Conservation (phyloP, 441 rosid genomes). For the Jatropha podagrica region DNA sequence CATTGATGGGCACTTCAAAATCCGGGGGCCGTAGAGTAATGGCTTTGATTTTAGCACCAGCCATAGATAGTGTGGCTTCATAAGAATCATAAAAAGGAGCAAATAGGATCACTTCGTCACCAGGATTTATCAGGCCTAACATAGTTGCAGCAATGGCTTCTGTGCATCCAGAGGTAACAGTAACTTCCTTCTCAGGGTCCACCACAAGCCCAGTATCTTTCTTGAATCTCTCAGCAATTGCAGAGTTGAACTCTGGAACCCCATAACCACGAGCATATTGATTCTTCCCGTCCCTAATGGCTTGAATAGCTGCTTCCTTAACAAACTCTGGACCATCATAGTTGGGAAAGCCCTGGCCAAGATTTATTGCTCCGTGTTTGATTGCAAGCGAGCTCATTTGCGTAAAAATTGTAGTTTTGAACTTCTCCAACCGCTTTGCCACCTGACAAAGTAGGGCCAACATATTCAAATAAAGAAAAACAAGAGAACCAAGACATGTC, state of each 20-base stretch:
- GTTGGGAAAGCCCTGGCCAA: constrained; percentile 97
- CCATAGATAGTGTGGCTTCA: constrained; percentile 92
- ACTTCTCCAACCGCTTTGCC: constrained; percentile 83
- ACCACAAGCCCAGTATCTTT: constrained; percentile 69
- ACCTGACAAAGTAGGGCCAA: constrained; percentile 40
- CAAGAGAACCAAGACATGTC: background rate
- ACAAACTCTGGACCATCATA: constrained; percentile 98
- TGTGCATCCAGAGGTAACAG: constrained; percentile 91
- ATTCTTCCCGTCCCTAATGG: constrained; percentile 82
- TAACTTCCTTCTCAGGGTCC: constrained; percentile 85
- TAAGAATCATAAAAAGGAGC: constrained; percentile 96
- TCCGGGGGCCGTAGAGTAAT: constrained; percentile 81
- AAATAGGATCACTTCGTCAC: constrained; percentile 86
- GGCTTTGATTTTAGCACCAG: constrained; percentile 76
- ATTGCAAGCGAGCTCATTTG: constrained; percentile 82
- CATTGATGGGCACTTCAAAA: constrained; percentile 65
- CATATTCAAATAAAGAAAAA: background rate
- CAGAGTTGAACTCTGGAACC: constrained; percentile 62
- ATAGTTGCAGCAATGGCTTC: constrained; percentile 91
- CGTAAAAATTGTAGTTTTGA: constrained; percentile 90
- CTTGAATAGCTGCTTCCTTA: constrained; percentile 89
- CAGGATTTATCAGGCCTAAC: constrained; percentile 85
- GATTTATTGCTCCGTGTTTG: constrained; percentile 85
- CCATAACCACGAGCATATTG: constrained; percentile 93
- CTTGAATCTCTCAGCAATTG: constrained; percentile 63